A percentile compares a stretch with the other conserved stretches of the same genome.
Conservation (phyloP, 78 protist genomes). For the Planoprotostelium fungivorum region DNA sequence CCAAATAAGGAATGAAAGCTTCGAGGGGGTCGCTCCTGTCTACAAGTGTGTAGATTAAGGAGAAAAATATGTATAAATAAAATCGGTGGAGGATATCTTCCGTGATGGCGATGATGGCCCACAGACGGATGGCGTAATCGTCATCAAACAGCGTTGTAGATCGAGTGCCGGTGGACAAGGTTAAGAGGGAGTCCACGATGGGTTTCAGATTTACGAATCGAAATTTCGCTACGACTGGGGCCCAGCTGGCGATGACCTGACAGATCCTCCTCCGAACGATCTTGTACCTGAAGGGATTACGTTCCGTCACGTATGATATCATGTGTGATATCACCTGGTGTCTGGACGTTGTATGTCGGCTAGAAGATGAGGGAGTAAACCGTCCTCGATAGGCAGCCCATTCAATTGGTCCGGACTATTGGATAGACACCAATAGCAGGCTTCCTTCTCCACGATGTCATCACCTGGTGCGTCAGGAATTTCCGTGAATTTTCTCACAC, state of each 20-base stretch:
- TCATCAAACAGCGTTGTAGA: background rate
- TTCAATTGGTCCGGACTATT: background rate
- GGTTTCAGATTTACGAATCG: background rate
- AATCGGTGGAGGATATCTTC: background rate
- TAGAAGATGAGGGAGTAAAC: background rate
- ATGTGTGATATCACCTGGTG: background rate
- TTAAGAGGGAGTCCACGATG: background rate
- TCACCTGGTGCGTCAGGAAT: background rate
- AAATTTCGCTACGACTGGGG: background rate
- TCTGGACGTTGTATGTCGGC: background rate
- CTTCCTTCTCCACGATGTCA: background rate
- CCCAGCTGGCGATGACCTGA: background rate
- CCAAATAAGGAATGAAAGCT: background rate
- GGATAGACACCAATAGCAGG: background rate
- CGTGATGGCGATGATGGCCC: background rate
- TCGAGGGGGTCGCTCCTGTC: background rate
- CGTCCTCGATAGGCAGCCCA: background rate
- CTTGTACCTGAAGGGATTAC: background rate
- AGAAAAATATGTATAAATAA: background rate
- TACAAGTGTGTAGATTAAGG: background rate
- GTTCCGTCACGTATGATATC: background rate
- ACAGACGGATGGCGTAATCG: background rate
- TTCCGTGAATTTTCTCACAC: background rate
- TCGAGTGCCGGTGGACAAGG: background rate
- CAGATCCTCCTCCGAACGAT: background rate